Percentiles rank a stretch among this genome's conserved stretches.
phyloP scores from a whole-genome alignment of 2,329 filamentous ascomycete genomes.

The Claviceps africana region DNA sequence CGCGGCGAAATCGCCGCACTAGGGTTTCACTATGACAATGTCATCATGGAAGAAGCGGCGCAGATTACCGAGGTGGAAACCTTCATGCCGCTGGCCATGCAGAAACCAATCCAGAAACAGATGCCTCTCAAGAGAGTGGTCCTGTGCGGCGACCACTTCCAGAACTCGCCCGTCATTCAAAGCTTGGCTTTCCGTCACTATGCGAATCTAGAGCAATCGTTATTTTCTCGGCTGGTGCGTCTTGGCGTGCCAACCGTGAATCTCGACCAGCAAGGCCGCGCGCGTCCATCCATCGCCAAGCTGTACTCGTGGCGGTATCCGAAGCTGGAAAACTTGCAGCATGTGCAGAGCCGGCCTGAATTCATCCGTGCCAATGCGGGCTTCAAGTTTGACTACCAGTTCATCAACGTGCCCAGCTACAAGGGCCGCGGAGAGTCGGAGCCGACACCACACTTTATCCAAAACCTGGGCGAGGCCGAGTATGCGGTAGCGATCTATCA shows the following conservation, averaged over 20 bases:
- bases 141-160: constrained; percentile 85
- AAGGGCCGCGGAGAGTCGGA: constrained; percentile 80
- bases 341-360: constrained; percentile 53
- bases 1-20: constrained; percentile 77
- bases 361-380: constrained; percentile 79
- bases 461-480: constrained; percentile 93
- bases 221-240: constrained; percentile 82
- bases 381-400: constrained; percentile 89
- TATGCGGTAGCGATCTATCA: constrained; percentile 92
- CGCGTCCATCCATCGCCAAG: constrained; percentile 70
- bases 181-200: constrained; percentile 90
- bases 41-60: constrained; percentile 96
- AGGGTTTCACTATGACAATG: constrained; percentile 96
- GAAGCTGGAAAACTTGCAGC: constrained; percentile 62
- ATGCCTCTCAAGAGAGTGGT: constrained; percentile 75
- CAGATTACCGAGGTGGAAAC: constrained; percentile 97
- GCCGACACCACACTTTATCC: constrained; percentile 85
- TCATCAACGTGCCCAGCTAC: constrained; percentile 90
- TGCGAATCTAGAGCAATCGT: constrained; percentile 86
- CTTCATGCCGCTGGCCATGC: constrained; percentile 88
- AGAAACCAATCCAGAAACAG: constrained; percentile 60
- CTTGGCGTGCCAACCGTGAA: constrained; percentile 83
- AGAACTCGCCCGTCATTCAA: constrained; percentile 93
- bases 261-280: constrained; percentile 86
- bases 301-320: constrained; percentile 92